phyloP scores from a whole-genome alignment of 805 yeast genomes.

The Metschnikowia koreensis region DNA sequence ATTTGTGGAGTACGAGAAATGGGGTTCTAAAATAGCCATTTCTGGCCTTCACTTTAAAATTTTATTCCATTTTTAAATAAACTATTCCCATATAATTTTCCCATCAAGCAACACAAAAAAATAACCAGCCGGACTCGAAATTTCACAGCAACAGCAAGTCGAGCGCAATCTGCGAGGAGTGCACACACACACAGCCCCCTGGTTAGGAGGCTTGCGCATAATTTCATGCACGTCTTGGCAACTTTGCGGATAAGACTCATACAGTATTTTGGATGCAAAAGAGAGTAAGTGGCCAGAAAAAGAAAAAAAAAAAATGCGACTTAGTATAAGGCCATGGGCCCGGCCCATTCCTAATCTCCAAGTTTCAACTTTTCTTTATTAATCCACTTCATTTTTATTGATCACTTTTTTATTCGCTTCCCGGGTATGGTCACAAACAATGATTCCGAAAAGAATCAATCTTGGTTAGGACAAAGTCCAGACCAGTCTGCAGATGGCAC shows the following conservation, averaged over 20 bases:
- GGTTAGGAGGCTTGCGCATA: not conserved
- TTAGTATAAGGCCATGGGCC: not conserved
- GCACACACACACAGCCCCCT: not conserved
- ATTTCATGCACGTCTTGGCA: not conserved
- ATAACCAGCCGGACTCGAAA: not conserved
- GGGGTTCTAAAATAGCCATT: too few relatives aligned
- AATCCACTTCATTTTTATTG: not conserved
- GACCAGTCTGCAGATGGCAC: slow-evolving; percentile 7
- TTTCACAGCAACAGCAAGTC: not conserved
- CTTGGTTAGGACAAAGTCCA: not conserved
- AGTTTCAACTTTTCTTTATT: not conserved
- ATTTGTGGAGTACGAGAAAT: too few relatives aligned
- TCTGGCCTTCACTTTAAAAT: too few relatives aligned
- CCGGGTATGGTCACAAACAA: slow-evolving; percentile 1
- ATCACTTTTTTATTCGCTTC: not conserved
- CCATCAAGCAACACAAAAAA: too few relatives aligned
- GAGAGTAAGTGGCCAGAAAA: too few relatives aligned
- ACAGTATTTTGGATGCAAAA: not conserved
- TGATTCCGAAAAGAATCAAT: not conserved
- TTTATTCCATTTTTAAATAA: too few relatives aligned
- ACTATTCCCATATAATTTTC: too few relatives aligned
- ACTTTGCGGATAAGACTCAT: not conserved
- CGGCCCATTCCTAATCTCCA: not conserved
- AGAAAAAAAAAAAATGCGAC: not conserved
- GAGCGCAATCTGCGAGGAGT: not conserved